Base-by-base conservation (phyloP, 2,329 filamentous ascomycete genomes). In the Alternaria novae-zelandiae region DNA sequence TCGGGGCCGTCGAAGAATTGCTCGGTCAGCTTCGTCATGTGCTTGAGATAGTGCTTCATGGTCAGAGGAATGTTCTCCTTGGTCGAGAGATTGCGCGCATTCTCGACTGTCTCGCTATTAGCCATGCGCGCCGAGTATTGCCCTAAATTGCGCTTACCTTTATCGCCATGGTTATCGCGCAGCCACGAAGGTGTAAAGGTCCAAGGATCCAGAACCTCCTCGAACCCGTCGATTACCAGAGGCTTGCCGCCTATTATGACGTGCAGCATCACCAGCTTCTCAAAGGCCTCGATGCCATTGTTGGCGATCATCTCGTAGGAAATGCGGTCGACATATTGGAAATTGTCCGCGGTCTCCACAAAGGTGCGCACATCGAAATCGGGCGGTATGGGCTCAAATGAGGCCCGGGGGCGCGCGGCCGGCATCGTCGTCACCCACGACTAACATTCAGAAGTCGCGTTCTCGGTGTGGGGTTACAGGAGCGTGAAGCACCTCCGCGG, bases 311-410 rank as follows among this genome's bases (percentile, higher is more conserved):
- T 91, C 30, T 92, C 86, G 66, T 88, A 91, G 6, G 91, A 90
- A 36, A 98, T 91, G 53, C 93, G 89, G 54, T 91, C 88, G 8
- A 91, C 94, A 87, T 91, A 96, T 79, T 94, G 89, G 74, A 99
- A 97, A 75, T 97, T 97, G 3, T 90, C 86, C 0, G 91, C 92
- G 9, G 86, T 86, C 61, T 96, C 90, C 15, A 98, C 92, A 2
- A 98, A 84, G 1, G 83, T 82, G 43, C 88, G 83, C 15, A 98
- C 84, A 76, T 98, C 91, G 61, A 98, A 88, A 74, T 95, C 89
- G 0, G 94, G 94, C 0, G 94, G 88, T 50, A 98, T 92, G 1
- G 95, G 94, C 79, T 97, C 93, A 79, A 98, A 98, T 55, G 94
- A 93, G 15, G 94, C 93, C 75, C 93, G 90, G 1, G 93, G 93